Percentiles rank a stretch among this genome's conserved stretches.
phyloP scores from a whole-genome alignment of 1,139 yeast genomes.

The Cylindricascospora bacillispora region DNA sequence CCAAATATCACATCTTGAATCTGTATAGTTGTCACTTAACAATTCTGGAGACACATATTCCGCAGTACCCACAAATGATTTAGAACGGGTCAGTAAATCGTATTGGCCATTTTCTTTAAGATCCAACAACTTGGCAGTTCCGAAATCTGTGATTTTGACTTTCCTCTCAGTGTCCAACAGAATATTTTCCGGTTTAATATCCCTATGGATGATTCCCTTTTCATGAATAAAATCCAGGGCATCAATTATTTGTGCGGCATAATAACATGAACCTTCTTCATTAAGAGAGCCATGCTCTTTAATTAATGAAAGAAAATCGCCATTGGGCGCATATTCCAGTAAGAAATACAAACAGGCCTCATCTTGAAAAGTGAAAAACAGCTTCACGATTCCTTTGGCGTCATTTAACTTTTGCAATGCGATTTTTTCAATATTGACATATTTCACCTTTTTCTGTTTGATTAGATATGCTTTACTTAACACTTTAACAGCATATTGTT shows the following conservation, averaged over 20 bases:
- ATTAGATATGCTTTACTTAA: constrained; percentile 60
- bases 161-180: constrained; percentile 66
- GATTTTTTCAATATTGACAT: constrained; percentile 63
- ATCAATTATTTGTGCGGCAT: constrained; percentile 65
- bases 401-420: constrained; percentile 56
- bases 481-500: constrained; percentile 57
- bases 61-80: constrained; percentile 63
- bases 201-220: constrained; percentile 80
- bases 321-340: constrained; percentile 68
- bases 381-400: constrained; percentile 54
- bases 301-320: constrained; percentile 51
- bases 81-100: constrained; percentile 49
- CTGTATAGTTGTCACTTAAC: constrained; percentile 66
- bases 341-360: constrained; percentile 56
- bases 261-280: constrained; percentile 39
- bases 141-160: constrained; percentile 84
- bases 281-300: constrained; percentile 41
- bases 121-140: constrained; percentile 76
- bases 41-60: constrained; percentile 85
- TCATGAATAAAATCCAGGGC: constrained; percentile 77
- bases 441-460: constrained; percentile 62
- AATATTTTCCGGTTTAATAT: constrained; percentile 84
- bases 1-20: constrained; percentile 86
- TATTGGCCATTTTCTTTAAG: constrained; percentile 30
- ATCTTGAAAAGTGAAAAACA: constrained; percentile 67